A percentile compares a stretch with the other conserved stretches of the same genome.
phyloP scores from a whole-genome alignment of 192 early-diverging fungal genomes.

The Coemansia biformis region DNA sequence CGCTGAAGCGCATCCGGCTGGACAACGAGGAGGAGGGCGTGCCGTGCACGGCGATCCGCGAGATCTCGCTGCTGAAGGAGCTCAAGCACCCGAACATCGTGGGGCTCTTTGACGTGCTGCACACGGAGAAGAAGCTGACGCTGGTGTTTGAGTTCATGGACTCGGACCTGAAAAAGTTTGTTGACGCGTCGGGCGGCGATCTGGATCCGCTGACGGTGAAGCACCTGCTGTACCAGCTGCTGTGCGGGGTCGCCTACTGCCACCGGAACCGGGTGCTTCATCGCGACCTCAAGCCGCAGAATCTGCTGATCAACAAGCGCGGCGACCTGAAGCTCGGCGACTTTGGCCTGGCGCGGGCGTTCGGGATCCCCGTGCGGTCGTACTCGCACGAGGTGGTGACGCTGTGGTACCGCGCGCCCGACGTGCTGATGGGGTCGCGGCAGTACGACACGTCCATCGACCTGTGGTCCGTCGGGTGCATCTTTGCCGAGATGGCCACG shows the following conservation, averaged over 20 bases:
- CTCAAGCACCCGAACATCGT: constrained; percentile 69
- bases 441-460: constrained; percentile 87
- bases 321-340: constrained; percentile 82
- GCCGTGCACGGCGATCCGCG: constrained; percentile 70
- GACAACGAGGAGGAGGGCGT: constrained; percentile 89
- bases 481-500: constrained; percentile 84
- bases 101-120: constrained; percentile 91
- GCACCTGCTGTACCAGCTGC: constrained; percentile 95
- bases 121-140: constrained; percentile 96
- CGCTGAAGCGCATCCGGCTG: constrained; percentile 87
- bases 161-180: constrained; percentile 97
- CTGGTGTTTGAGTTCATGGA: constrained; percentile 99
- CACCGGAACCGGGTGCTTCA: constrained; percentile 95
- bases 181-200: constrained; percentile 82
- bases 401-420: constrained; percentile 83
- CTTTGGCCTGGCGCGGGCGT: constrained; percentile 95
- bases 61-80: constrained; percentile 77
- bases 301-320: constrained; percentile 91
- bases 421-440: constrained; percentile 81
- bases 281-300: constrained; percentile 85
- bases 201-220: constrained; percentile 78
- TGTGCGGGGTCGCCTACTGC: constrained; percentile 95
- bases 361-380: constrained; percentile 88
- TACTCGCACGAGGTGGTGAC: constrained; percentile 86
- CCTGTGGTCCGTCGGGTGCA: constrained; percentile 83